Evolutionary conservation across 352 stramenopile species (phyloP), one percentile per base, ranked within the genome.

Genomic region (Phytophthora meadii): DNA sequence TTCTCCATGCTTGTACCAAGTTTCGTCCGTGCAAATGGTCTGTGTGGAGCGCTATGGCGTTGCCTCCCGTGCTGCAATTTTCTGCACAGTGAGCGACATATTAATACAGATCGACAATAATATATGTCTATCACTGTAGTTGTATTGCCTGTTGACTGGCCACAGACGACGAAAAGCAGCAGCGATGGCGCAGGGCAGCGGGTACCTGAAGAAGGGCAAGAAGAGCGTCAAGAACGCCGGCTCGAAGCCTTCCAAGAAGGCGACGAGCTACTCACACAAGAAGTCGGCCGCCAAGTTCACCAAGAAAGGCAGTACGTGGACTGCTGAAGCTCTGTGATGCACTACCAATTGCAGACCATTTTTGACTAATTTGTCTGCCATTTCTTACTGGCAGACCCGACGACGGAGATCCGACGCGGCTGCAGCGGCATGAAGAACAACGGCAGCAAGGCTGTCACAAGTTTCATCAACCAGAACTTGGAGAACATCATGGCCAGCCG

Each of bases 391-490:
- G 4, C 49, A 94, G 87, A 95, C 72, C 84, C 87, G 15, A 95
- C 87, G 51, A 87, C 79, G 4, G 87, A 95, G 67, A 81, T 95
- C 48, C 87, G 87, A 45, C 87, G 87, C 41, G 81, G 81, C 55
- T 81, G 76, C 53, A 79, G 75, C 52, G 75, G 73, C 36, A 91
- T 93, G 74, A 95, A 95, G 72, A 80, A 87, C 50, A 62, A 88
- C 49, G 87, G 87, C 51, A 79, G 72, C 66, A 90, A 90, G 61
- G 82, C 84, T 3, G 80, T 93, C 25, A 95, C 87, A 47, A 74
- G 81, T 28, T 82, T 93, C 49, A 95, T 95, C 65, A 92, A 95
- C 74, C 81, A 86, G 70, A 95, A 95, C 73, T 85, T 95, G 48
- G 87, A 95, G 60, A 86, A 95, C 59, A 87, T 93, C 47, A 94